phyloP scores from a whole-genome alignment of 2,329 filamentous ascomycete genomes.

The Diatrype stigma region DNA sequence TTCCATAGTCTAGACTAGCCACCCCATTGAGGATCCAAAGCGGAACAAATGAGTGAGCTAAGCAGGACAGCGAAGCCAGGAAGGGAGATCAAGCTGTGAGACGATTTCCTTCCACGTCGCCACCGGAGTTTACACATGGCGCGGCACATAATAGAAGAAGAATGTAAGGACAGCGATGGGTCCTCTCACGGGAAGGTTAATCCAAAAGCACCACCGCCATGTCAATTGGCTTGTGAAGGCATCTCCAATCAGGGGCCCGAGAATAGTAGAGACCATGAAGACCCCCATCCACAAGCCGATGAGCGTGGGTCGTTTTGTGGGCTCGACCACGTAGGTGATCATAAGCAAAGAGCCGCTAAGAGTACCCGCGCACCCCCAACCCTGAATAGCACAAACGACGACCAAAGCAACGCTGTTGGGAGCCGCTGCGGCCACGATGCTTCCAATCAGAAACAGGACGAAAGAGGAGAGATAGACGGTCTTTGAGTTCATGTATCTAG shows the following conservation, averaged over 20 bases:
- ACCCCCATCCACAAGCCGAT: slow-evolving; percentile 1
- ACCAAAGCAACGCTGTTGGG: slow-evolving; percentile 7
- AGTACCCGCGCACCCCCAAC: slow-evolving; percentile 1
- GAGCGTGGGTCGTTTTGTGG: slow-evolving; percentile 3
- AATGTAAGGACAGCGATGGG: neutral
- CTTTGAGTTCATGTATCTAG: slow-evolving; percentile 1
- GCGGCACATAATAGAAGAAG: neutral
- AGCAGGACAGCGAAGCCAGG: neutral
- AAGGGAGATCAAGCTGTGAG: neutral
- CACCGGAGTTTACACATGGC: neutral
- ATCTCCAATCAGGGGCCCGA: slow-evolving; percentile 2
- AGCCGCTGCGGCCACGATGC: slow-evolving; percentile 3
- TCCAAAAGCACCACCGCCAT: slow-evolving; percentile 4
- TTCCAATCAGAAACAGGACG: slow-evolving; percentile 4
- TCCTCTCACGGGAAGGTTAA: neutral
- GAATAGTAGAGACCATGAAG: slow-evolving; percentile 2
- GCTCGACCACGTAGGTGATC: slow-evolving; percentile 3
- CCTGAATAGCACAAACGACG: slow-evolving; percentile 7
- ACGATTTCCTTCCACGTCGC: neutral
- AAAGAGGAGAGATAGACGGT: neutral
- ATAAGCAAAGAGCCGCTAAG: slow-evolving; percentile 7
- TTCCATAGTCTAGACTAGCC: neutral
- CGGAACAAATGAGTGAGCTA: neutral
- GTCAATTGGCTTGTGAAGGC: slow-evolving; percentile 1
- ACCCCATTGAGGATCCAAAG: neutral